Percentiles rank a stretch among this genome's conserved stretches.
phyloP scores from a whole-genome alignment of 2,329 filamentous ascomycete species.

The Pseudopyricularia cyperi region DNA sequence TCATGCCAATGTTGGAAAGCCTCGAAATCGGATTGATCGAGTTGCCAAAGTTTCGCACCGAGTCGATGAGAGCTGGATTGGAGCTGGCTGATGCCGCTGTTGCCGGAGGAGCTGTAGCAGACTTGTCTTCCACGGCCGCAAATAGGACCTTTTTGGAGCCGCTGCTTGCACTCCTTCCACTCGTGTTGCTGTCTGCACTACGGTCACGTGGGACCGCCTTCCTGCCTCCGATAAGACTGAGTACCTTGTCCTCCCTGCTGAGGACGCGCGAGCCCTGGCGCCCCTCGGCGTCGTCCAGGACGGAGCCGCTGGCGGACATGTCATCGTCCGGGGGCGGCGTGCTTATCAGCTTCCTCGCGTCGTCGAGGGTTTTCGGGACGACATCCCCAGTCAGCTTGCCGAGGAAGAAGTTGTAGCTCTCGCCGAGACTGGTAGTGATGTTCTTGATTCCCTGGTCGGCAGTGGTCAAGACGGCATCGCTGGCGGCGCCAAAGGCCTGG shows the following conservation, averaged over 20 bases:
- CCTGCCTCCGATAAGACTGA: conserved; percentile 58
- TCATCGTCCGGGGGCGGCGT: conserved; percentile 53
- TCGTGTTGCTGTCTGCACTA: conserved; percentile 62
- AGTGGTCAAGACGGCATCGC: conserved; percentile 73
- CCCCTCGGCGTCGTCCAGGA: conserved; percentile 28
- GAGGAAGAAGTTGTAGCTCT: conserved; percentile 87
- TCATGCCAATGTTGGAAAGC: conserved; percentile 59
- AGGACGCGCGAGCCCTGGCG: conserved; percentile 3
- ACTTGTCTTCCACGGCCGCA: conserved; percentile 20
- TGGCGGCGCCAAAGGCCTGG: conserved; percentile 67
- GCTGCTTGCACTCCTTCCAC: conserved; percentile 48
- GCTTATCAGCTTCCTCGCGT: conserved; percentile 78
- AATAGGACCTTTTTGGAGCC: conserved; percentile 41
- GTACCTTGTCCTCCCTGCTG: conserved; percentile 47
- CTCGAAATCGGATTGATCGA: conserved; percentile 73
- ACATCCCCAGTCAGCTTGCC: conserved; percentile 54
- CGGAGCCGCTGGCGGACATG: conserved; percentile 42
- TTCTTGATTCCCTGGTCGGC: conserved; percentile 88
- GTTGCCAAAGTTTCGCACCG: conserved; percentile 68
- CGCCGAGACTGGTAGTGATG: conserved; percentile 79
- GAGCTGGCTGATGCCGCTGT: conserved; percentile 14
- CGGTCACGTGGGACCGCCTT: conserved; percentile 42
- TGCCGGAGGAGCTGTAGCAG: neutral
- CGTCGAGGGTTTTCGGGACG: conserved; percentile 82
- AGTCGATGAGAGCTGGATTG: conserved; percentile 59